phyloP scores from a whole-genome alignment of 2,329 filamentous ascomycete genomes.

The Pseudohalonectria lignicola region DNA sequence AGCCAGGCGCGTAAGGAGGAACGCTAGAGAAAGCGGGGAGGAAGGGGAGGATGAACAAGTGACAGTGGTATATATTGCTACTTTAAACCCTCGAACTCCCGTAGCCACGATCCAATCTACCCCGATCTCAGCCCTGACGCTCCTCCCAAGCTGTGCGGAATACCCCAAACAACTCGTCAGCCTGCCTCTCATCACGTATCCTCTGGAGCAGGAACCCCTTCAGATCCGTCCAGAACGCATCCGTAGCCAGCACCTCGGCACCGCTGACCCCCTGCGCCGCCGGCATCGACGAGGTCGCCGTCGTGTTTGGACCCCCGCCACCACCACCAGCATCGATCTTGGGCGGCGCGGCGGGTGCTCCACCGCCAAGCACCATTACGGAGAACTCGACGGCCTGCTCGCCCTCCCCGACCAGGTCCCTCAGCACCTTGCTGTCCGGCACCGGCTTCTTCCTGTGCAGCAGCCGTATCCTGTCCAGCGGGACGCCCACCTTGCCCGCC shows the following conservation, averaged over 20 bases:
- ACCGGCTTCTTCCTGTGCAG: slow-evolving; percentile 82
- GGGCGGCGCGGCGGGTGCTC: slow-evolving; percentile 25
- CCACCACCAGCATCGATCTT: slow-evolving; percentile 4
- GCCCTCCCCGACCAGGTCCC: slow-evolving; percentile 52
- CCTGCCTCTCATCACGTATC: slow-evolving; percentile 58
- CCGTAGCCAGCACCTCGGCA: slow-evolving; percentile 50
- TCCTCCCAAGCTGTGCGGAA: slow-evolving; percentile 65
- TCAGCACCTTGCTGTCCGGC: slow-evolving; percentile 63
- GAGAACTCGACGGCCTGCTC: slow-evolving; percentile 57
- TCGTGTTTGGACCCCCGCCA: no score
- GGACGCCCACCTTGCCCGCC: slow-evolving; percentile 48
- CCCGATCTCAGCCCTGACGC: no score
- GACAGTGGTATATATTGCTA: no score
- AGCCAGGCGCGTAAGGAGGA: no score
- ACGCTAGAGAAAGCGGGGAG: no score
- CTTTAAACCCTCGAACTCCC: no score
- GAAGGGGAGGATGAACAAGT: no score
- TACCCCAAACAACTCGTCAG: slow-evolving; percentile 49
- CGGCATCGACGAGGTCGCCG: slow-evolving; percentile 23
- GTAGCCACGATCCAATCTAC: no score
- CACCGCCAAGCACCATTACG: slow-evolving; percentile 78
- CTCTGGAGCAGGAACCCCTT: slow-evolving; percentile 70
- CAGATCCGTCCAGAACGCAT: slow-evolving; percentile 80
- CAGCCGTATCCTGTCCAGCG: slow-evolving; percentile 73
- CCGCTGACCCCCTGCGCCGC: slow-evolving; percentile 44